Base-by-base conservation (phyloP, 495 filamentous ascomycete species). In the Podospora australis region DNA sequence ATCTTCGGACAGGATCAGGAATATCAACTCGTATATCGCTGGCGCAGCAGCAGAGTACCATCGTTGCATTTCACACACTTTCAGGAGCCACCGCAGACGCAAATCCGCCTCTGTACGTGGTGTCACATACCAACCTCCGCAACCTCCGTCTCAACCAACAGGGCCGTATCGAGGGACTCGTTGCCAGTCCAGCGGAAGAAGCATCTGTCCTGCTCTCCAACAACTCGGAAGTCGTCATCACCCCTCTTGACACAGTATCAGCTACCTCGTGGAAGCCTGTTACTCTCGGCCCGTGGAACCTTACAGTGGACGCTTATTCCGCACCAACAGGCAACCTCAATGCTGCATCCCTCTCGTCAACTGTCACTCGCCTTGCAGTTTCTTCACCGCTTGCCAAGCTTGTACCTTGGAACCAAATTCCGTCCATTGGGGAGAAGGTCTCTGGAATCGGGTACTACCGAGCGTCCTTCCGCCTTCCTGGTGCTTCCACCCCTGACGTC, bases 231-330 rank as follows among this genome's bases (percentile, higher is more conserved):
- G 48, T 63, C n/a, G 44, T 42, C 0, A 36, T 63, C 4, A 26
- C 53, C 0, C 20, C 42, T n/a, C 8, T 54, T 17, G 4, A 7
- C 23, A 32, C 19, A 52, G 9, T n/a, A n/a, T n/a, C n/a, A n/a
- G n/a, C n/a, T n/a, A n/a, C n/a, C n/a, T n/a, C n/a, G n/a, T n/a
- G n/a, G n/a, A 21, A 19, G 5, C 26, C 56, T 14, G 54, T 53
- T 26, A 58, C 46, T 0, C 57, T 74, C 4, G 52, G 56, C 4
- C 70, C 69, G 42, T 77, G 71, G 73, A 66, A 50, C 4, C 58
- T 74, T 6, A 62, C 50, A 2, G 60, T 67, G 20, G 72, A 75
- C 35, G 54, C 64, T 42, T 74, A n/a, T n/a, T n/a, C n/a, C n/a
- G n/a, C n/a, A n/a, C n/a, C n/a, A n/a, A n/a, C n/a, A n/a, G n/a